phyloP scores from a whole-genome alignment of 345 rosid species.

The Populus alba region DNA sequence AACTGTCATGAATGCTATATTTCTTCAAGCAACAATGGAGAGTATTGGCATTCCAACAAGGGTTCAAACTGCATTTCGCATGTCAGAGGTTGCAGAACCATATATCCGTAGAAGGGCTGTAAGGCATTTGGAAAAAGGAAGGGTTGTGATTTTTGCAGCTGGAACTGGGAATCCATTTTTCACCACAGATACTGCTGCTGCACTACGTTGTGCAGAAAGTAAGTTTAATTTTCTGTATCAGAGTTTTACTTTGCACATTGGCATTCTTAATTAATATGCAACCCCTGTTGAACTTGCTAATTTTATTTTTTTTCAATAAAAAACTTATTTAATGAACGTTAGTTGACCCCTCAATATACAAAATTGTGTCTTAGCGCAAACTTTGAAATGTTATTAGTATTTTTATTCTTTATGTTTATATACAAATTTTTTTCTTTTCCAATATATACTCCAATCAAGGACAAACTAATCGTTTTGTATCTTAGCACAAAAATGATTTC shows the following conservation, averaged over 20 bases:
- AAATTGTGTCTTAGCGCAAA: not conserved
- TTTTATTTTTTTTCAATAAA: not conserved
- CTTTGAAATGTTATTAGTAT: too few relatives aligned
- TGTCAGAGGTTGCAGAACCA: conserved; percentile 98
- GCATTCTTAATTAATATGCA: not conserved
- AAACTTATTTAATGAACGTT: not conserved
- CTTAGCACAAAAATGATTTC: not conserved
- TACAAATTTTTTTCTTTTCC: not conserved
- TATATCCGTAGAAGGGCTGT: conserved; percentile 84
- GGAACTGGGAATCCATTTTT: conserved; percentile 97
- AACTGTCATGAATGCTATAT: conserved; percentile 95
- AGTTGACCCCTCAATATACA: not conserved
- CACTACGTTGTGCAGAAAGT: conserved; percentile 98
- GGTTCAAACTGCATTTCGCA: conserved; percentile 91
- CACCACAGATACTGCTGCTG: conserved; percentile 96
- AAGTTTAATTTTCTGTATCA: conserved; percentile 26
- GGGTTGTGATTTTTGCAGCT: conserved; percentile 96
- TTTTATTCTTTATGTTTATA: not conserved
- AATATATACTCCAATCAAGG: not conserved
- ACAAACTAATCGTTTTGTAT: not conserved
- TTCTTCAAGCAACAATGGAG: conserved; percentile 97
- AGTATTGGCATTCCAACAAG: conserved; percentile 92
- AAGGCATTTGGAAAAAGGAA: conserved; percentile 92
- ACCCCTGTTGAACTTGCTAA: not conserved
- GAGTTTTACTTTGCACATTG: not conserved